These are phyloP conservation scores for Thamnidium elegans DNA, from an alignment of 192 early-diverging fungal genomes.

Conservation along the genomic window DNA sequence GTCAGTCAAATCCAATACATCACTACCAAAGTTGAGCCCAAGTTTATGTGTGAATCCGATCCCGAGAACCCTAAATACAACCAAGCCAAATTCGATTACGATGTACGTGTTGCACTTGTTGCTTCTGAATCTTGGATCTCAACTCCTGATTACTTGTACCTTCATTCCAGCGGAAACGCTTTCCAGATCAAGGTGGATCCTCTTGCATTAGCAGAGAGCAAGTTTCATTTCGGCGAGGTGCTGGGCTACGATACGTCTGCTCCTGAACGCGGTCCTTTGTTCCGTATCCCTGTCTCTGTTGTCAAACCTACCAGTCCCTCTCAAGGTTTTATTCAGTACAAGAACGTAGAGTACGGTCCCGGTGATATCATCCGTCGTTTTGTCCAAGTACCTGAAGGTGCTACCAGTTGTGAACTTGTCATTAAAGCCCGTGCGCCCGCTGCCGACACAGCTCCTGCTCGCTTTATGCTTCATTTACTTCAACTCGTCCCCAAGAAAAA, in stretches of 20 bases:
- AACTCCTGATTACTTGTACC: conserved; percentile 68
- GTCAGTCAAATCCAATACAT: conserved; percentile 59
- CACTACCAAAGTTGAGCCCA: conserved; percentile 53
- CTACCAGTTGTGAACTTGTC: conserved; percentile 68
- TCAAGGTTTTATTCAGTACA: conserved; percentile 49
- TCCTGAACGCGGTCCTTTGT: conserved; percentile 74
- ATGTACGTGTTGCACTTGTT: conserved; percentile 73
- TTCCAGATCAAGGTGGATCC: conserved; percentile 83
- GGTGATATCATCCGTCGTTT: conserved; percentile 80
- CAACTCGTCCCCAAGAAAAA: conserved; percentile 77
- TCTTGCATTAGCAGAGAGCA: conserved; percentile 68
- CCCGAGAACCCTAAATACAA: conserved; percentile 56
- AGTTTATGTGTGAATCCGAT: conserved; percentile 62
- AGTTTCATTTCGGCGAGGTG: conserved; percentile 76
- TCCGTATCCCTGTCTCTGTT: conserved; percentile 86
- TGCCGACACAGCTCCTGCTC: conserved; percentile 50
- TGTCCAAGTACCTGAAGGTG: conserved; percentile 76
- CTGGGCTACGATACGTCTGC: conserved; percentile 74
- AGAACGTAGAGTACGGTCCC: conserved; percentile 62
- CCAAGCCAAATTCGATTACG: conserved; percentile 68
- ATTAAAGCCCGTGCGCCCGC: conserved; percentile 34
- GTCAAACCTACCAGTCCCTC: conserved; percentile 60
- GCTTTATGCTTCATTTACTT: conserved; percentile 66
- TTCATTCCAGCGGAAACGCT: conserved; percentile 57
- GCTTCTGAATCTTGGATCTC: conserved; percentile 73